Base-by-base conservation (phyloP, 805 yeast species). In the Starmerella asiatica region DNA sequence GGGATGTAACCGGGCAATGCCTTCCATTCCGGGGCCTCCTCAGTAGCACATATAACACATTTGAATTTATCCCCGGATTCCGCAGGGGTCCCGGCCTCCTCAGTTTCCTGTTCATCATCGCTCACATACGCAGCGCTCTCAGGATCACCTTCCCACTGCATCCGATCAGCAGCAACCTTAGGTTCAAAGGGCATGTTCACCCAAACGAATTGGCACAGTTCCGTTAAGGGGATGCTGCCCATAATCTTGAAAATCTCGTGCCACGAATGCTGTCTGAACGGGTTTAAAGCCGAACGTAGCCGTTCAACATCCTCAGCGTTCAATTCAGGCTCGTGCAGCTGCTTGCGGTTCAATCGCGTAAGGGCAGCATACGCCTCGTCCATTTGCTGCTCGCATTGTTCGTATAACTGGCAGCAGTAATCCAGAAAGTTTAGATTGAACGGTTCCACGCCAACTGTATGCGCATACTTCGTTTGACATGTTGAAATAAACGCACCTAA, bases 141-240 rank as follows among this genome's bases (percentile, higher is more conserved):
- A 67, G 67, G 0, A 94, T 79, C 56, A 86, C 86, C 59, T 86
- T 37, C 36, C 36, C 38, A 34, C 16, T 23, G 27, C 15, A 30
- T 9, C 3, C 35, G 32, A 6, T 33, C 21, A 2, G 29, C 29
- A 3, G 37, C 19, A 8, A 34, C 34, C 14, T 17, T 9, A 2
- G 37, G 33, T 18, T 14, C 21, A 11, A 16, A 19, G 7, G 45
- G 43, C 24, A 37, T 3, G 4, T 38, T 24, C 5, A 32, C 86
- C 97, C 97, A 88, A 38, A 83, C 62, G 52, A 88, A 88, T 53
- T 84, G 88, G 56, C 69, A 85, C 42, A 96, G 61, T 1, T 88
- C 97, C 0, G 86, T 71, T 40, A 75, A 63, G 0, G 84, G 64
- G 50, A 81, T 93, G 0, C 85, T 69, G 23, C 69, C 70, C n/a